A percentile compares a stretch with the other conserved stretches of the same genome.
Evolutionary conservation across 306 rosid genomes (phyloP).

Genomic region (Quillaja saponaria): DNA sequence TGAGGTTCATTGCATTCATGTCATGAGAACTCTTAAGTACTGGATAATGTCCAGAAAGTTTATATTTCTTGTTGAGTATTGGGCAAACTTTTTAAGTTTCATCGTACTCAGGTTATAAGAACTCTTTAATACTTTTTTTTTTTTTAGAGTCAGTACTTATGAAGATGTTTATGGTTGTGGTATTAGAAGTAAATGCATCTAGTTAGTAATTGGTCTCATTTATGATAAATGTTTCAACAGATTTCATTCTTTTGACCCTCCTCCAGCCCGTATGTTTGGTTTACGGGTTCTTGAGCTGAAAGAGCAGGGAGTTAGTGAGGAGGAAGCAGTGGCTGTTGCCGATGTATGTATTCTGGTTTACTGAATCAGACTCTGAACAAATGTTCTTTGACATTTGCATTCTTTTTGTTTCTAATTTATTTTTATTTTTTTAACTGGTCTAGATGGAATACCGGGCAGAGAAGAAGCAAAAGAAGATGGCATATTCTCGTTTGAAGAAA

Average conservation of each 20-base stretch:
- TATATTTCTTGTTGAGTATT: no score
- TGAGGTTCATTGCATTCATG: no score
- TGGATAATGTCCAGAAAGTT: no score
- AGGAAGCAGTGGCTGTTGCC: slow-evolving; percentile 77
- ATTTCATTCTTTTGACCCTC: slow-evolving; percentile 62
- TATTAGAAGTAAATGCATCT: slow-evolving; percentile 10
- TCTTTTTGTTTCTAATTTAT: neutral
- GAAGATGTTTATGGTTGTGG: neutral
- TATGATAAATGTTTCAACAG: slow-evolving; percentile 50
- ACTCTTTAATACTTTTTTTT: no score
- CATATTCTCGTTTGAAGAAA: slow-evolving; percentile 51
- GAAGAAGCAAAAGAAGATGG: slow-evolving; percentile 72
- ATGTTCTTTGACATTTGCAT: neutral
- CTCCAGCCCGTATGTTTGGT: slow-evolving; percentile 77
- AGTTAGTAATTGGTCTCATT: slow-evolving; percentile 1
- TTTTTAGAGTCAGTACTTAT: no score
- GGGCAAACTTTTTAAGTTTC: no score
- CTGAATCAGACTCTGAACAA: neutral
- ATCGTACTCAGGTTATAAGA: no score
- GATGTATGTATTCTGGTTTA: slow-evolving; percentile 50
- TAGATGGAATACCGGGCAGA: slow-evolving; percentile 81
- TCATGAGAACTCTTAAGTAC: no score
- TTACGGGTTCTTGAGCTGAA: slow-evolving; percentile 70
- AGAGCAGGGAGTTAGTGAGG: slow-evolving; percentile 73
- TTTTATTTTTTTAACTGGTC: slow-evolving; percentile 22